A percentile compares a stretch with the other conserved stretches of the same genome.
These are phyloP conservation scores for Xylariaceae sp. DNA, from an alignment of 2,329 filamentous ascomycete genomes.

Conservation along the genomic window DNA sequence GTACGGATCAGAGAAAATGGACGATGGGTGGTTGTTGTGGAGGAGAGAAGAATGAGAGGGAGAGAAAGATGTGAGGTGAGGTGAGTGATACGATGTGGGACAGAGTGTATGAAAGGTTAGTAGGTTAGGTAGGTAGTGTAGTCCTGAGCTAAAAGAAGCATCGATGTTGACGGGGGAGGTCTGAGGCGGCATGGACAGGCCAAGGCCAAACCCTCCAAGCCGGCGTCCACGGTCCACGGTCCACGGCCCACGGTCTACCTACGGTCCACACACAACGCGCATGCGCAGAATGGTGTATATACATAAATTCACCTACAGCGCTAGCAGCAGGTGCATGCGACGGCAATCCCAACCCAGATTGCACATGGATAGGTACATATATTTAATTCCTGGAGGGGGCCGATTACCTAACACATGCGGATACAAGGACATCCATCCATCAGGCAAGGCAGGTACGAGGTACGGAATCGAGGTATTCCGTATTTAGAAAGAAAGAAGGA, in stretches of 20 bases:
- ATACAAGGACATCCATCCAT: no score
- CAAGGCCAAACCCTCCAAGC: conserved; percentile 25
- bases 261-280: conserved; percentile 15
- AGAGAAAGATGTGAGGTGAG: conserved; percentile 10
- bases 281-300: conserved; percentile 13
- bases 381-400: no score
- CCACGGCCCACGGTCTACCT: conserved; percentile 23
- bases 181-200: conserved; percentile 31
- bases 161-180: conserved; percentile 28
- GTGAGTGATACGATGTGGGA: conserved; percentile 20
- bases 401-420: no score
- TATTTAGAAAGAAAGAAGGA: no score
- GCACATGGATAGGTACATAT: no score
- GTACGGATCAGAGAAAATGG: no score
- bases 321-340: no score
- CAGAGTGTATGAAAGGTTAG: conserved; percentile 16
- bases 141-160: conserved; percentile 30
- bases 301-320: no score
- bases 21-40: no score
- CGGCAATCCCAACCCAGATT: no score
- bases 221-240: conserved; percentile 29
- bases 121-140: conserved; percentile 12
- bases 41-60: conserved; percentile 16
- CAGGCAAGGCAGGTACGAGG: no score
- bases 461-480: no score